These are phyloP conservation scores for Paragyromitra xinjiangensis DNA, from an alignment of 495 filamentous ascomycete genomes.

Conservation along the genomic window DNA sequence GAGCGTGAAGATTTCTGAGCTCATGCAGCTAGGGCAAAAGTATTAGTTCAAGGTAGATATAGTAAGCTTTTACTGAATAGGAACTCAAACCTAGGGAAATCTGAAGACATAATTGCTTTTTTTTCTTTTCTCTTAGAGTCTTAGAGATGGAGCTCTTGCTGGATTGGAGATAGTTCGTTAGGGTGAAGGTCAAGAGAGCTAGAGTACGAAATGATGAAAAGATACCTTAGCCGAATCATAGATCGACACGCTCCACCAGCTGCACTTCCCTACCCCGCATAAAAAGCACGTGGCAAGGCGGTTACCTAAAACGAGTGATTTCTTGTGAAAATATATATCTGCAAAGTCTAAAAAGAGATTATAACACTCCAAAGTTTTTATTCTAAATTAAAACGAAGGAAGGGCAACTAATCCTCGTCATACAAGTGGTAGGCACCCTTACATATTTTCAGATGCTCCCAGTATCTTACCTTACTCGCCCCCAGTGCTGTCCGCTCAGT, in stretches of 20 bases:
- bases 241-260: not conserved
- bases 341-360: not conserved
- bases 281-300: not conserved
- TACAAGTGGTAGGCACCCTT: too few species aligned
- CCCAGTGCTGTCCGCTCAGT: not conserved
- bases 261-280: not conserved
- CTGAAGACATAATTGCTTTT: not conserved
- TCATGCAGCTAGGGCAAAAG: not conserved
- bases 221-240: not conserved
- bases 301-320: not conserved
- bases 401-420: too few species aligned
- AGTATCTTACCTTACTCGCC: not conserved
- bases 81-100: constrained; percentile 1
- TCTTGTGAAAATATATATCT: not conserved
- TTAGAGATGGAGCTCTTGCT: not conserved
- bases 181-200: not conserved
- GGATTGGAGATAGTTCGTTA: too few species aligned
- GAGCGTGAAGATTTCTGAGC: constrained; percentile 13
- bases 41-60: not conserved
- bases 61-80: too few species aligned
- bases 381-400: too few species aligned
- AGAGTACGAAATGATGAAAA: not conserved
- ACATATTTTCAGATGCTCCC: too few species aligned
- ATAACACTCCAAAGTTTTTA: not conserved
- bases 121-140: not conserved